Evolutionary conservation across 768 basidiomycete species (phyloP).

Genomic region (Auricularia heimuer): DNA sequence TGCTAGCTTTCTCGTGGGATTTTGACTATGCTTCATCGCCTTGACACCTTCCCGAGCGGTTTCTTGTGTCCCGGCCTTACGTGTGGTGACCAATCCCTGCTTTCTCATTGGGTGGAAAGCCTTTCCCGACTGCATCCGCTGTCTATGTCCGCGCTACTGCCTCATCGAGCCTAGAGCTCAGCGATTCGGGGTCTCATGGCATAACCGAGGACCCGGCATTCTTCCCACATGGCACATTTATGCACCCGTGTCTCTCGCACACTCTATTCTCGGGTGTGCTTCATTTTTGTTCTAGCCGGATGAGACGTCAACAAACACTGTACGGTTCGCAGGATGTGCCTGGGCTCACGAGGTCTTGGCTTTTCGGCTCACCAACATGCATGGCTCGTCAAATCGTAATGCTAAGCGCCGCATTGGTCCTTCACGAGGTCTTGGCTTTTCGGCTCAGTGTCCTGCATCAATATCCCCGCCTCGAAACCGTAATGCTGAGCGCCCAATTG

Average conservation of each 20-base stretch:
- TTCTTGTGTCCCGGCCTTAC: neutral
- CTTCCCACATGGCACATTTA: neutral
- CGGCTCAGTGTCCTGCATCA: no score
- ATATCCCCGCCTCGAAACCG: no score
- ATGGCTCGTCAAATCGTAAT: neutral
- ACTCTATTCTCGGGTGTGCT: neutral
- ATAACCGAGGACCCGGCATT: neutral
- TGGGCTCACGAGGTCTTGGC: neutral
- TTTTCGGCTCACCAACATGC: neutral
- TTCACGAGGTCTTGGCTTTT: neutral
- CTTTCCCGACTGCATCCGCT: neutral
- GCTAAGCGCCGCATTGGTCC: neutral
- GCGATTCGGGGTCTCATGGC: neutral
- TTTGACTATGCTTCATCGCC: neutral
- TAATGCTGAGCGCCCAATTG: no score
- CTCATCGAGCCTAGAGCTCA: neutral
- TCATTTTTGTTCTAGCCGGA: neutral
- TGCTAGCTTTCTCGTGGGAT: neutral
- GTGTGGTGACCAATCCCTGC: neutral
- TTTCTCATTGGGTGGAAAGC: neutral
- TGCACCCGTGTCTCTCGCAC: neutral
- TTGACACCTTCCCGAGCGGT: neutral
- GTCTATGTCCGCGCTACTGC: no score
- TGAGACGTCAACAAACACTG: neutral
- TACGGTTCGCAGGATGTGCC: neutral